Evolutionary conservation across 164 flowering plant genomes (phyloP).

Genomic region (Hamamelis virginiana): DNA sequence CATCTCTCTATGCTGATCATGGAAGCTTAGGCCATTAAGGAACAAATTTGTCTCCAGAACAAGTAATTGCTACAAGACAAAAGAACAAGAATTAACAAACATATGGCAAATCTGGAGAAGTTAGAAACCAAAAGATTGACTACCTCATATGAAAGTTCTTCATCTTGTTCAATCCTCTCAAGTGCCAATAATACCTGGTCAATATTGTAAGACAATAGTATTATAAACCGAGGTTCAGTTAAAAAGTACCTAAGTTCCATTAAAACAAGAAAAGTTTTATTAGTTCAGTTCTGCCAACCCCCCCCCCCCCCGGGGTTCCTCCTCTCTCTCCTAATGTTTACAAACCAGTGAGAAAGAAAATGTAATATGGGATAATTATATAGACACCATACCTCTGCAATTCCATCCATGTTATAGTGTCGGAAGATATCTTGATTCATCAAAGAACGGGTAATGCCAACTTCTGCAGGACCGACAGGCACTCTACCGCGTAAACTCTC

Average conservation of each 20-base stretch:
- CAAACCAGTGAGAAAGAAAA: neutral
- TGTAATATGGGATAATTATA: neutral
- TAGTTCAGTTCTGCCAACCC: no score
- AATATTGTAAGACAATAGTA: neutral
- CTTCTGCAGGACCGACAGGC: slow-evolving; percentile 38
- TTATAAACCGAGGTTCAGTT: neutral
- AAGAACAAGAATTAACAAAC: slow-evolving; percentile 7
- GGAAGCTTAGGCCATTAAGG: slow-evolving; percentile 59
- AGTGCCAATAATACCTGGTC: slow-evolving; percentile 78
- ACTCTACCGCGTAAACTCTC: slow-evolving; percentile 28
- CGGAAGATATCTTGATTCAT: slow-evolving; percentile 41
- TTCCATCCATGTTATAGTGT: slow-evolving; percentile 62
- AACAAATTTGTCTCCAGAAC: slow-evolving; percentile 71
- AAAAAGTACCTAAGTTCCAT: no score
- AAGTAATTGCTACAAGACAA: slow-evolving; percentile 66
- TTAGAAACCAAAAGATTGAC: slow-evolving; percentile 12
- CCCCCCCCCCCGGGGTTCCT: no score
- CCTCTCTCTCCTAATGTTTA: no score
- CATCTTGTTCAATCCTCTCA: slow-evolving; percentile 88
- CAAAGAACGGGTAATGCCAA: slow-evolving; percentile 32
- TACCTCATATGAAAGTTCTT: slow-evolving; percentile 85
- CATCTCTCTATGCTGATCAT: slow-evolving; percentile 95
- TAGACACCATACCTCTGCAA: slow-evolving; percentile 63
- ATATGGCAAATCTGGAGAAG: neutral
- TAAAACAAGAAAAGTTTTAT: no score